Evolutionary conservation across 805 yeast genomes (phyloP).

Genomic region (Cyberlindnera sargentensis): DNA sequence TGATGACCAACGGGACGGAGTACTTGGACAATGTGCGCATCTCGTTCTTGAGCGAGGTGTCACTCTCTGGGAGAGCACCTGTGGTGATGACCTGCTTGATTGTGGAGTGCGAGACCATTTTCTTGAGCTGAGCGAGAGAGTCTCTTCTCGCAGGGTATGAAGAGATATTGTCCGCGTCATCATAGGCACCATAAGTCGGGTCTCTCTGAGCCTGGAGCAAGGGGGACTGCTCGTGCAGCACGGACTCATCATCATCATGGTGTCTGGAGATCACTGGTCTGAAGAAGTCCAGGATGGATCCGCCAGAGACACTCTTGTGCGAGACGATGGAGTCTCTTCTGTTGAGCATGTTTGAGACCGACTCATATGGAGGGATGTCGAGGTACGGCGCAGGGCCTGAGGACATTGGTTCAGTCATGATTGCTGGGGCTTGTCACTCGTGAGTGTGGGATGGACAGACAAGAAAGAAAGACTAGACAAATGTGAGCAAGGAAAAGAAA

Average conservation of each 20-base stretch:
- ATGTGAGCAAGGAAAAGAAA: no score
- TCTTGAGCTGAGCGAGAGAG: conserved; percentile 21
- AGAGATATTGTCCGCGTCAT: conserved; percentile 14
- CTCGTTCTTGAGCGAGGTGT: conserved; percentile 32
- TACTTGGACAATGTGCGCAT: conserved; percentile 32
- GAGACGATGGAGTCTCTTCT: conserved; percentile 15
- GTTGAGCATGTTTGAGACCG: conserved; percentile 15
- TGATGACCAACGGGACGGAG: conserved; percentile 58
- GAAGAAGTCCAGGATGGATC: conserved; percentile 22
- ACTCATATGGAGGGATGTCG: conserved; percentile 20
- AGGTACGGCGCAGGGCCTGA: conserved; percentile 21
- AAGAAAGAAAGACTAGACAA: no score
- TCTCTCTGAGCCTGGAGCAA: conserved; percentile 17
- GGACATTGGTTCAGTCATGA: conserved; percentile 5
- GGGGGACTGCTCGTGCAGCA: conserved; percentile 17
- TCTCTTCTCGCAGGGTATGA: conserved; percentile 15
- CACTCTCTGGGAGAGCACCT: conserved; percentile 19
- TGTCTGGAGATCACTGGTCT: conserved; percentile 9
- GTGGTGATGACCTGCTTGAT: conserved; percentile 20
- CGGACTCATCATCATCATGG: conserved; percentile 3
- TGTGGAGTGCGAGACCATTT: conserved; percentile 21
- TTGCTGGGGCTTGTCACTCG: no score
- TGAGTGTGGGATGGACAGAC: no score
- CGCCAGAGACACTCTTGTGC: conserved; percentile 10
- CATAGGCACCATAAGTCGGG: conserved; percentile 8